Evolutionary conservation across 2,329 filamentous ascomycete genomes (phyloP).

Genomic region (Periconia macrospinosa): DNA sequence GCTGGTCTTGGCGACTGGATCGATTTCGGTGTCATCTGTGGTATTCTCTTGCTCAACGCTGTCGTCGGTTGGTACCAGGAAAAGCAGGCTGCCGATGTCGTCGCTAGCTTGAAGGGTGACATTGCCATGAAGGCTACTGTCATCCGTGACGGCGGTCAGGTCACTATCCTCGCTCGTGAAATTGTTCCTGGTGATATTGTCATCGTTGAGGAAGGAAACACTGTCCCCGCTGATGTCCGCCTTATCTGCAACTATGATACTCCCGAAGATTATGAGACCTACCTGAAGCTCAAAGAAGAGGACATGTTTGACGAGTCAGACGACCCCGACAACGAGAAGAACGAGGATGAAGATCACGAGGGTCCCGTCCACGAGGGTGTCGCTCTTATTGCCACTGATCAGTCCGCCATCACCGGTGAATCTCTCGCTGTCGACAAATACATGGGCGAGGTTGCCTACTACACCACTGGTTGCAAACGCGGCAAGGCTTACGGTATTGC

Average conservation of each 20-base stretch:
- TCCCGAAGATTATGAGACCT: conserved; percentile 67
- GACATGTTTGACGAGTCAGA: conserved; percentile 57
- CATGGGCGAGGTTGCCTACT: conserved; percentile 75
- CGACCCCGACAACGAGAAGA: conserved; percentile 63
- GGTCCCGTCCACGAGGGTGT: conserved; percentile 61
- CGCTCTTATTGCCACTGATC: conserved; percentile 71
- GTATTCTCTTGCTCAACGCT: conserved; percentile 74
- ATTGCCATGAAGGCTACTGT: conserved; percentile 74
- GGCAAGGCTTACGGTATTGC: conserved; percentile 74
- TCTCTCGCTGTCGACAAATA: conserved; percentile 78
- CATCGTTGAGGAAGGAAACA: conserved; percentile 71
- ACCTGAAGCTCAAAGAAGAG: conserved; percentile 63
- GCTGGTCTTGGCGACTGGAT: conserved; percentile 75
- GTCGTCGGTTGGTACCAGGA: conserved; percentile 80
- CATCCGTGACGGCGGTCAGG: conserved; percentile 67
- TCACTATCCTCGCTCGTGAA: conserved; percentile 72
- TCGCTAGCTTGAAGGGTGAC: conserved; percentile 73
- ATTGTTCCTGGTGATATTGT: conserved; percentile 77
- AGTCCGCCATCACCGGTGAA: conserved; percentile 80
- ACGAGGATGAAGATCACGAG: conserved; percentile 61
- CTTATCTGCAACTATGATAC: conserved; percentile 74
- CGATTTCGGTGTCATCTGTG: conserved; percentile 76
- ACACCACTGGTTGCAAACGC: conserved; percentile 81
- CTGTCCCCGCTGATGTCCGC: conserved; percentile 69
- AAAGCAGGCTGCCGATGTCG: conserved; percentile 78